Evolutionary conservation across 768 basidiomycete species (phyloP), one percentile per base, ranked within the genome.

Genomic region (Agaricus subrufescens): DNA sequence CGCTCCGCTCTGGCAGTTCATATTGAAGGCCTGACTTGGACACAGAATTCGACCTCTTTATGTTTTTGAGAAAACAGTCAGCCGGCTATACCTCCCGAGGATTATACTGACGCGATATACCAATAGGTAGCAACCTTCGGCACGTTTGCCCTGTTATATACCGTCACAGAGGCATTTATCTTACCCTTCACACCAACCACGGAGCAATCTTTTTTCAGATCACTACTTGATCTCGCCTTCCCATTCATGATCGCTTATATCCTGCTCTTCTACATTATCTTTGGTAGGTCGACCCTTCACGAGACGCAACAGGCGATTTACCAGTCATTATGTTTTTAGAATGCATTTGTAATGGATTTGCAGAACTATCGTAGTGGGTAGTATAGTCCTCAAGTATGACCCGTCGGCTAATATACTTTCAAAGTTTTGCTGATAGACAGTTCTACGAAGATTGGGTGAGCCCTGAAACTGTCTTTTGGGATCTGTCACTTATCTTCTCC

Each of bases 391-490:
- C n/a, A 11, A 12, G 9, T 27, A 31, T n/a, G 10, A 23, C 15
- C 38, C 10, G 44, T 11, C 37, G 27, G 23, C 11, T 46, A 60
- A 55, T 62, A 26, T 49, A 42, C 29, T 56, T 25, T 56, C 43
- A 60, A 34, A 93, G 91, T 67, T 99, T 99, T 66, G 92, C 93
- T n/a, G 96, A 99, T 67, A 80, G 96, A 46, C 89, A 93, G 61
- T 99, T 98, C 70, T 99, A 98, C 67, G 91, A 94, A 71, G 96
- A 97, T 68, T 98, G 95, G 92, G 87, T 88, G 69, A 34, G 29
- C 23, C 2, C 19, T n/a, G 34, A 12, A 10, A 25, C 30, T 46
- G 8, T 37, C 29, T 52, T 15, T 7, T 9, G 19, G 5, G 29
- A 37, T 38, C 14, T 37, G 31, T 42, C 15, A 25, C 39, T 55